Evolutionary conservation across 2,329 filamentous ascomycete genomes (phyloP), one percentile per base, ranked within the genome.

Genomic region (Aspergillus sp.): DNA sequence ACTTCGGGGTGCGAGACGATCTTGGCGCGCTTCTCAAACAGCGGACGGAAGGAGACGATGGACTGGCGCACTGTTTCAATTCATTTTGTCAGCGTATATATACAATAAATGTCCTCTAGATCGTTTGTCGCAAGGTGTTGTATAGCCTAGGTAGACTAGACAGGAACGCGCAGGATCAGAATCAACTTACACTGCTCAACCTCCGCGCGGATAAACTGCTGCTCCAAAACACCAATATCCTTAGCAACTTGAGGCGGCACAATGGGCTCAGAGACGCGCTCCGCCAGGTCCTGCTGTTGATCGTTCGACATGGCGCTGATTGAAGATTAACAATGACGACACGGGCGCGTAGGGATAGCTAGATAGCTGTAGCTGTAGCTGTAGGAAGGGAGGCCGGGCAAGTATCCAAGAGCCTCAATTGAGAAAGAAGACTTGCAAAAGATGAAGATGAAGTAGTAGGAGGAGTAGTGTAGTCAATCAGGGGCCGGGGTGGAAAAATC

Each of bases 191-290:
- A 44, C 68, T 95, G 88, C 73, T 96, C 88, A 36, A 88, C 82
- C 76, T 97, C 92, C 36, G 87, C 86, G 67, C 93, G 85, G 59
- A 93, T 87, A 68, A 96, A 96, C 62, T 96, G 89, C 65, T 86
- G 83, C 80, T 96, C 91, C 62, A 97, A 81, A 56, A 88, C 83
- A 57, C 86, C 84, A 63, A 98, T 86, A 73, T 93, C 85, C 58
- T 62, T 67, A 55, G 62, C 60, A 13, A 67, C 66, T 75, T 91
- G 89, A 57, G 68, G 68, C 26, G 74, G 70, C 55, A 76, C 66
- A 48, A 57, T 51, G 39, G 73, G 71, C 32, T 68, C 34, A 60
- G 70, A 70, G 57, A 74, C 61, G 57, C 71, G 69, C 57, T 76
- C 71, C 48, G 71, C 39, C 11, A 58, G 47, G 43, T 36, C 47